These are phyloP conservation scores for Colletotrichum navitas DNA, from an alignment of 2,329 filamentous ascomycete genomes.

Conservation along the genomic window DNA sequence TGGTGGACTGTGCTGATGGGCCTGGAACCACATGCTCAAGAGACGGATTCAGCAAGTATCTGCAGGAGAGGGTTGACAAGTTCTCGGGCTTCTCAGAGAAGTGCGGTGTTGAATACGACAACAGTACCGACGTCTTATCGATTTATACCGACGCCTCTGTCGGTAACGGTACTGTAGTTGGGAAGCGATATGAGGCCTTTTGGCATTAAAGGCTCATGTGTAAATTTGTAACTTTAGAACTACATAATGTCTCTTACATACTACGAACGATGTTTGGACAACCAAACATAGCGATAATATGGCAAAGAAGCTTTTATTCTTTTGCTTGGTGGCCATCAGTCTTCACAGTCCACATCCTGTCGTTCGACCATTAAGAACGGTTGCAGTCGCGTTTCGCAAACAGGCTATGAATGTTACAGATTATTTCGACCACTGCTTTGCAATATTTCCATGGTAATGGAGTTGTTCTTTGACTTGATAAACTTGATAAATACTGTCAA, in stretches of 20 bases:
- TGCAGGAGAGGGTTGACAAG: slow-evolving; percentile 53
- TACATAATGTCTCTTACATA: not conserved
- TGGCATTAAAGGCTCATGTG: not conserved
- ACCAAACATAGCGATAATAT: not conserved
- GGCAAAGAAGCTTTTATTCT: too few relatives aligned
- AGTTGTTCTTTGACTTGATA: too few relatives aligned
- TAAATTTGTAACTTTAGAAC: not conserved
- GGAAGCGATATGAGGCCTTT: slow-evolving; percentile 44
- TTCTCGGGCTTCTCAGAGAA: slow-evolving; percentile 57
- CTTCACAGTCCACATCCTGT: too few relatives aligned
- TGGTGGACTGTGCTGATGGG: slow-evolving; percentile 58
- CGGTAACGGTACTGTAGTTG: slow-evolving; percentile 48
- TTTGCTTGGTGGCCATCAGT: too few relatives aligned
- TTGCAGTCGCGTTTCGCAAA: too few relatives aligned
- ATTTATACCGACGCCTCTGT: slow-evolving; percentile 49
- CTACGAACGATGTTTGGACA: rapidly evolving
- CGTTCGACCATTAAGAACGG: too few relatives aligned
- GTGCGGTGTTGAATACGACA: slow-evolving; percentile 53
- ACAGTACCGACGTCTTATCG: slow-evolving; percentile 52
- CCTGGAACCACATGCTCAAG: slow-evolving; percentile 60
- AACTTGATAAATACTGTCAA: too few relatives aligned
- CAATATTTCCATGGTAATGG: too few relatives aligned
- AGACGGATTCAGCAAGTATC: slow-evolving; percentile 54
- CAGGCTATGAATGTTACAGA: too few relatives aligned
- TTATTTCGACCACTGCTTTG: too few relatives aligned